These are phyloP conservation scores for Wickerhamiella qilinensis DNA, from an alignment of 805 yeast species.

Conservation along the genomic window DNA sequence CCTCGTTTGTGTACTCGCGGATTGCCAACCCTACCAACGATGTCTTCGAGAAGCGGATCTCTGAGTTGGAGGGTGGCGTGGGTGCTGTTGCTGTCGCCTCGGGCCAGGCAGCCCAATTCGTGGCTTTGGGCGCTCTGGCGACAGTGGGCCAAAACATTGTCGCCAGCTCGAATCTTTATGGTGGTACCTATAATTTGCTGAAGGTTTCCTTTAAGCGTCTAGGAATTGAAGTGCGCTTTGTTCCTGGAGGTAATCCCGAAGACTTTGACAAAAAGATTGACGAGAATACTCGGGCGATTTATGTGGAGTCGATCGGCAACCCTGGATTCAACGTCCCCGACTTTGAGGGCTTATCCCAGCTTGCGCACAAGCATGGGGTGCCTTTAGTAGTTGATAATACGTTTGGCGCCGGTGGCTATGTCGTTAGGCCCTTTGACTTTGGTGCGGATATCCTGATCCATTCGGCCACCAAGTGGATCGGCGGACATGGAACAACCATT, in stretches of 20 bases:
- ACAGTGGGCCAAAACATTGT: conserved; percentile 81
- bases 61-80: conserved; percentile 84
- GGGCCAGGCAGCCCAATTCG: conserved; percentile 93
- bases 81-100: conserved; percentile 82
- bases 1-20: conserved; percentile 80
- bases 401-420: conserved; percentile 90
- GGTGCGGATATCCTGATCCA: conserved; percentile 90
- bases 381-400: conserved; percentile 93
- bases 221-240: conserved; percentile 76
- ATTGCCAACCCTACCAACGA: conserved; percentile 86
- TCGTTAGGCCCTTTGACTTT: conserved; percentile 65
- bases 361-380: conserved; percentile 75
- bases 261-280: conserved; percentile 62
- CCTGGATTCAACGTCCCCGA: conserved; percentile 90
- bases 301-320: conserved; percentile 81
- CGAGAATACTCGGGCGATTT: conserved; percentile 75
- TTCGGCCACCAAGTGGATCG: conserved; percentile 96
- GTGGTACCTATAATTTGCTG: conserved; percentile 94
- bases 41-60: conserved; percentile 79
- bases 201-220: conserved; percentile 80
- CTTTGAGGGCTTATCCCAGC: conserved; percentile 53
- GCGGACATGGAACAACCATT: conserved; percentile 91
- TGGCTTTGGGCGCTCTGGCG: conserved; percentile 71
- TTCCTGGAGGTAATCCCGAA: conserved; percentile 59
- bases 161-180: conserved; percentile 75